Conservation (phyloP, 2,329 filamentous ascomycete species). For the Bipolaris oryzae region DNA sequence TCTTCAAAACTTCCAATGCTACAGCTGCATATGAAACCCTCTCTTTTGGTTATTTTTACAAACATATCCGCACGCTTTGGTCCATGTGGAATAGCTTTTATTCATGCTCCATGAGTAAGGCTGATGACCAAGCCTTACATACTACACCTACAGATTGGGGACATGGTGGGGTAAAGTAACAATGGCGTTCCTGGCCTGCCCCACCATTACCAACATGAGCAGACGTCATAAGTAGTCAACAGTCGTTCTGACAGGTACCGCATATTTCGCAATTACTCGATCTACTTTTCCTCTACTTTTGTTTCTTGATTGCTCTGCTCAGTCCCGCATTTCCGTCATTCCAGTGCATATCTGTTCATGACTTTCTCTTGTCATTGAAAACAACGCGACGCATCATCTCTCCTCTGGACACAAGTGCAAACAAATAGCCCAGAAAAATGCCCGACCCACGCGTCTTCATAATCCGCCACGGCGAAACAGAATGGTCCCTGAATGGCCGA, state of each 20-base stretch:
- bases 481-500: conserved; percentile 84
- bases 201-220: conserved; percentile 21
- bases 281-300: not conserved
- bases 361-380: not conserved
- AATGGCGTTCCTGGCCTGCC: conserved; percentile 22
- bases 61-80: not conserved
- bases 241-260: conserved; percentile 9
- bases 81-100: not conserved
- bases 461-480: conserved; percentile 86
- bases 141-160: conserved; percentile 8
- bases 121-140: conserved; percentile 31
- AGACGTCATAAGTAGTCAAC: conserved; percentile 21
- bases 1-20: not conserved
- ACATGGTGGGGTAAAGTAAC: conserved; percentile 12
- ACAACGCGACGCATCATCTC: not conserved
- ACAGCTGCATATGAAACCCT: not conserved
- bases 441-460: conserved; percentile 59
- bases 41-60: not conserved
- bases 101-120: not conserved
- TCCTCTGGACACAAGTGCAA: not conserved
- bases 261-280: not conserved
- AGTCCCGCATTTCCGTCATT: too few species aligned
- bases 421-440: conserved; percentile 28
- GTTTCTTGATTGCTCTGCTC: not conserved
- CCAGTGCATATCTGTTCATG: not conserved